These are phyloP conservation scores for Wickerhamomyces chambardii DNA, from an alignment of 805 yeast species.

Conservation along the genomic window DNA sequence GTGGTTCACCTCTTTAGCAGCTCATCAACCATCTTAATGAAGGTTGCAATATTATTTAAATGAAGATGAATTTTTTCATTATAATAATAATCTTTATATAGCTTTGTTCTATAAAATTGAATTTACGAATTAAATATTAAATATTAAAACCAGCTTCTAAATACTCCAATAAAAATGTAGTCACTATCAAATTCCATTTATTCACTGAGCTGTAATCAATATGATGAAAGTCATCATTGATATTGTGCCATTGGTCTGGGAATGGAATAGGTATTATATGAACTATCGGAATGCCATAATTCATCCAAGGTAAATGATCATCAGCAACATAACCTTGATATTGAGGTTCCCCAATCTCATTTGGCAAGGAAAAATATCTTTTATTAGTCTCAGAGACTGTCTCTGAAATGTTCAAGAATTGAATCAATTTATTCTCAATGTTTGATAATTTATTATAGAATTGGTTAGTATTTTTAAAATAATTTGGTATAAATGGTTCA, in stretches of 20 bases:
- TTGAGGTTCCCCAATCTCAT: slow-evolving; percentile 1
- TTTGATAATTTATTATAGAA: slow-evolving; percentile 25
- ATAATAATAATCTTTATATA: too few relatives aligned
- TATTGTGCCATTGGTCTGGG: slow-evolving; percentile 46
- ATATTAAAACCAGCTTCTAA: too few relatives aligned
- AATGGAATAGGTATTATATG: slow-evolving; percentile 46
- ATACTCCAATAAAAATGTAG: slow-evolving; percentile 27
- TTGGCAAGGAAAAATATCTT: too few relatives aligned
- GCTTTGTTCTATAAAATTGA: too few relatives aligned
- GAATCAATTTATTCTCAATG: slow-evolving; percentile 21
- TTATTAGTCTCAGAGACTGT: too few relatives aligned
- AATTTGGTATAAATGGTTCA: slow-evolving; percentile 26
- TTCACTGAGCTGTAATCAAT: slow-evolving; percentile 29
- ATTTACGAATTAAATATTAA: too few relatives aligned
- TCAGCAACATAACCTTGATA: slow-evolving; percentile 25
- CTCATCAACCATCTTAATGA: too few relatives aligned
- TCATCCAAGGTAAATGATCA: slow-evolving; percentile 45
- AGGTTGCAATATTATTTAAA: too few relatives aligned
- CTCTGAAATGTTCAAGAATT: too few relatives aligned
- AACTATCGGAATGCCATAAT: slow-evolving; percentile 35
- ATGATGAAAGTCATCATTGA: slow-evolving; percentile 33
- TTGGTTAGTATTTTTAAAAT: slow-evolving; percentile 29
- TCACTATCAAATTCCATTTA: slow-evolving; percentile 36
- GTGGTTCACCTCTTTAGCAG: too few relatives aligned
- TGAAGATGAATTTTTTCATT: too few relatives aligned